Percentiles rank a stretch among this genome's conserved stretches.
Conservation (phyloP, 2,329 filamentous ascomycete species). For the Penicillium decumbens region DNA sequence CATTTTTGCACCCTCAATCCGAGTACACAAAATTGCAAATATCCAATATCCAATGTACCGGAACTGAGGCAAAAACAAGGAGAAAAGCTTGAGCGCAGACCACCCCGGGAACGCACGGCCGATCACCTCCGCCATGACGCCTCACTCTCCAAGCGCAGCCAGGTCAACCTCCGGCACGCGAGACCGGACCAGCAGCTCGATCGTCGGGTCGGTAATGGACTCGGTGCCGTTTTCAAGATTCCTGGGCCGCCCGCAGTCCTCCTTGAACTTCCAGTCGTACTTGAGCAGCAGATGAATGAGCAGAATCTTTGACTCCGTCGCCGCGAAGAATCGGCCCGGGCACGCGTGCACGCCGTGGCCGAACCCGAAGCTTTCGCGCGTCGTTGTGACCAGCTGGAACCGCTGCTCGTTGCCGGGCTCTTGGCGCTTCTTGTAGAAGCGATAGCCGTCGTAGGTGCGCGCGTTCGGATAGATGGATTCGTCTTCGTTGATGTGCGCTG, state of each 20-base stretch:
- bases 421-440: constrained; percentile 32
- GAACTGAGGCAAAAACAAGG: background rate
- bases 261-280: constrained; percentile 48
- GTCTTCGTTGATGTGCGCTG: constrained; percentile 27
- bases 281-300: constrained; percentile 50
- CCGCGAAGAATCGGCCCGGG: constrained; percentile 55
- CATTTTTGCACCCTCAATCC: no score
- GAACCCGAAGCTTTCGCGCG: constrained; percentile 30
- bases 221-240: constrained; percentile 46
- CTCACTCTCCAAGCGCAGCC: constrained; percentile 16
- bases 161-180: constrained; percentile 27
- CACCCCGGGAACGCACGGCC: background rate
- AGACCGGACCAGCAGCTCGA: constrained; percentile 26
- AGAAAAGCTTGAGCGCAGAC: no score
- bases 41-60: background rate
- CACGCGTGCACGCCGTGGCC: constrained; percentile 40
- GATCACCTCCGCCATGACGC: background rate
- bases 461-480: constrained; percentile 27
- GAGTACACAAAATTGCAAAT: no score
- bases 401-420: constrained; percentile 29
- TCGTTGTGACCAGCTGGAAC: constrained; percentile 31
- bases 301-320: constrained; percentile 54
- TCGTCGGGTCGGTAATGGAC: constrained; percentile 32
- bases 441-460: constrained; percentile 31
- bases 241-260: constrained; percentile 38